Percentiles rank a stretch among this genome's conserved stretches.
These are phyloP conservation scores for Kodamaea laetipori DNA, from an alignment of 805 yeast genomes.

Conservation along the genomic window DNA sequence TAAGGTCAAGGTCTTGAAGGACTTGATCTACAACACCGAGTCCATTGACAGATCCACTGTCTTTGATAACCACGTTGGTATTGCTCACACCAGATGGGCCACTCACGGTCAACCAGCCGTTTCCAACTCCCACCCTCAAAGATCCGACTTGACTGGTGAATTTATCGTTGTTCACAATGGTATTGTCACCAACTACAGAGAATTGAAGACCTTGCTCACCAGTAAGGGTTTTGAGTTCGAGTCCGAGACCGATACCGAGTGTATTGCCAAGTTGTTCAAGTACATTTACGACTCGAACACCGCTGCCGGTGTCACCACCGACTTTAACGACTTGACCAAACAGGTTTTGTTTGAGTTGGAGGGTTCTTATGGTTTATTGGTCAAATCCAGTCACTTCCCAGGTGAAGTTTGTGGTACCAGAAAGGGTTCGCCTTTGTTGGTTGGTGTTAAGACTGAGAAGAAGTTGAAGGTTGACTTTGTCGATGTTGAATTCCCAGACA, in stretches of 20 bases:
- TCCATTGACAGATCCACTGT: slow-evolving; percentile 58
- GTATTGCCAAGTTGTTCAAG: slow-evolving; percentile 93
- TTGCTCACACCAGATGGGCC: slow-evolving; percentile 99
- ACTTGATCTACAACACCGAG: slow-evolving; percentile 53
- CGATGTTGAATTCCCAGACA: slow-evolving; percentile 94
- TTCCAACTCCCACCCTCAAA: slow-evolving; percentile 92
- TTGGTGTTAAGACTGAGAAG: slow-evolving; percentile 95
- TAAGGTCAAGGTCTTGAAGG: slow-evolving; percentile 80
- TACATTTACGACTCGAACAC: slow-evolving; percentile 80
- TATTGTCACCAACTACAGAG: slow-evolving; percentile 94
- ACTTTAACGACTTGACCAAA: slow-evolving; percentile 89
- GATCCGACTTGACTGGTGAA: slow-evolving; percentile 80
- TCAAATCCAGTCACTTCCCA: slow-evolving; percentile 89
- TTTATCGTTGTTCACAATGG: slow-evolving; percentile 97
- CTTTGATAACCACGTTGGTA: slow-evolving; percentile 87
- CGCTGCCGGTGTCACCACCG: slow-evolving; percentile 74
- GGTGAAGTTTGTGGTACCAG: slow-evolving; percentile 96
- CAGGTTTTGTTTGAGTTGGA: slow-evolving; percentile 90
- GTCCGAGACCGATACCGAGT: slow-evolving; percentile 96
- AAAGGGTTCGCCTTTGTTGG: slow-evolving; percentile 95
- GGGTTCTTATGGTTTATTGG: slow-evolving; percentile 96
- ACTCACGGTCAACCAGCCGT: slow-evolving; percentile 94
- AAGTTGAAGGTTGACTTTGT: slow-evolving; percentile 97
- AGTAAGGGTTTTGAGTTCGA: slow-evolving; percentile 82
- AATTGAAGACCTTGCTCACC: slow-evolving; percentile 76